phyloP scores from a whole-genome alignment of 345 rosid genomes.

The Eucalyptus erythrocorys region DNA sequence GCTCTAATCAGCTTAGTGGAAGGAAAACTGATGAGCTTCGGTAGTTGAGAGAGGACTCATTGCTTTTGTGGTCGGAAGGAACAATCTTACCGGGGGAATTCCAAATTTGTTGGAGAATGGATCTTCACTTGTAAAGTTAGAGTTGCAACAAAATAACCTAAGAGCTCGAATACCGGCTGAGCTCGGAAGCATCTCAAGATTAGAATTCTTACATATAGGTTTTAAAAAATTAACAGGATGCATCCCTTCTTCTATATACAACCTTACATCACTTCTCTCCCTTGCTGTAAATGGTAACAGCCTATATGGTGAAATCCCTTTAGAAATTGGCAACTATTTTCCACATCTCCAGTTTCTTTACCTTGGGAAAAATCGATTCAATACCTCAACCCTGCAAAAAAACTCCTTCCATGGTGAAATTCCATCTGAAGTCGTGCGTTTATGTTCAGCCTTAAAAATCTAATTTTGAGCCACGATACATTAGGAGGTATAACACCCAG shows the following conservation, averaged over 20 bases:
- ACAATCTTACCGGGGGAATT: neutral
- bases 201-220: rapidly evolving
- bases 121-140: neutral
- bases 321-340: neutral
- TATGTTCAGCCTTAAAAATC: no score
- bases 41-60: neutral
- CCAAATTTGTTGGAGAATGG: neutral
- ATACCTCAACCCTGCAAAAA: no score
- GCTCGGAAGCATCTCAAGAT: neutral
- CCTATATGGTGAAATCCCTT: neutral
- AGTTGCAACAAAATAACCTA: rapidly evolving
- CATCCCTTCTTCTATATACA: neutral
- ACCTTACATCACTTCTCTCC: neutral
- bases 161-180: rapidly evolving
- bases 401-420: no score
- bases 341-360: neutral
- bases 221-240: rapidly evolving
- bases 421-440: no score
- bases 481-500: no score
- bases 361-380: rapidly evolving
- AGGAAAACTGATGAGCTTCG: neutral
- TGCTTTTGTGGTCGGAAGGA: rapidly evolving
- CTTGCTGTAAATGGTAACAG: rapidly evolving
- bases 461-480: no score
- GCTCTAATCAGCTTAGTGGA: rapidly evolving